Evolutionary conservation across 805 yeast genomes (phyloP).

Genomic region (Teunomyces funiuensis): DNA sequence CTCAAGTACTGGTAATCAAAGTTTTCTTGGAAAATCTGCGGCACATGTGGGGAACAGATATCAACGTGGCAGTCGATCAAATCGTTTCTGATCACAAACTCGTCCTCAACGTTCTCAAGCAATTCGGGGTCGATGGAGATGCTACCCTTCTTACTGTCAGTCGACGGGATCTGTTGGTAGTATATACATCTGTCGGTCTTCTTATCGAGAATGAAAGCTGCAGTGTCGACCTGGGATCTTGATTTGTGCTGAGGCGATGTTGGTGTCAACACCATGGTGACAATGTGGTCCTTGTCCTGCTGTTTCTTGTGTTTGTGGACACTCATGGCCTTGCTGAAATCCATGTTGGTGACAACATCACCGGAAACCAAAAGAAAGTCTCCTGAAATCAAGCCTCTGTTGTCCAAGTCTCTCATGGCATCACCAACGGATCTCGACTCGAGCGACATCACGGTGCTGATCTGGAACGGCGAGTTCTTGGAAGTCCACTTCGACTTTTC

Average conservation of each 20-base stretch:
- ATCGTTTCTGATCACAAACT: slow-evolving; percentile 83
- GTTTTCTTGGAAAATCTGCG: slow-evolving; percentile 93
- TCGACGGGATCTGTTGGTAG: slow-evolving; percentile 75
- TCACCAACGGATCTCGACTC: slow-evolving; percentile 94
- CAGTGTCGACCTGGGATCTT: slow-evolving; percentile 77
- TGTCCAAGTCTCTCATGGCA: slow-evolving; percentile 94
- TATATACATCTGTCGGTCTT: slow-evolving; percentile 74
- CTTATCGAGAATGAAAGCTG: slow-evolving; percentile 79
- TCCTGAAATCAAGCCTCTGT: slow-evolving; percentile 82
- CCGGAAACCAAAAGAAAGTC: slow-evolving; percentile 91
- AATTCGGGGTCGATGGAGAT: slow-evolving; percentile 81
- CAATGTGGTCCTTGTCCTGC: slow-evolving; percentile 84
- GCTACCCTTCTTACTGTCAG: slow-evolving; percentile 31
- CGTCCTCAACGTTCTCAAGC: slow-evolving; percentile 66
- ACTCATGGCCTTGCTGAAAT: slow-evolving; percentile 68
- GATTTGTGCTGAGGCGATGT: slow-evolving; percentile 85
- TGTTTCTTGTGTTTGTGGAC: slow-evolving; percentile 71
- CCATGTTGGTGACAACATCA: slow-evolving; percentile 92
- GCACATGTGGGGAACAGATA: slow-evolving; percentile 91
- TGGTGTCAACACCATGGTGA: slow-evolving; percentile 88
- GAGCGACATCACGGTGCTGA: slow-evolving; percentile 76
- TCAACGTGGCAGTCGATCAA: slow-evolving; percentile 95
- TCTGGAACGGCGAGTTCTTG: slow-evolving; percentile 74
- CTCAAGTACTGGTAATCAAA: slow-evolving; percentile 90
- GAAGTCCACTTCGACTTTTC: slow-evolving; percentile 68